phyloP scores from a whole-genome alignment of 2,329 filamentous ascomycete genomes.

The Fusarium sp. region DNA sequence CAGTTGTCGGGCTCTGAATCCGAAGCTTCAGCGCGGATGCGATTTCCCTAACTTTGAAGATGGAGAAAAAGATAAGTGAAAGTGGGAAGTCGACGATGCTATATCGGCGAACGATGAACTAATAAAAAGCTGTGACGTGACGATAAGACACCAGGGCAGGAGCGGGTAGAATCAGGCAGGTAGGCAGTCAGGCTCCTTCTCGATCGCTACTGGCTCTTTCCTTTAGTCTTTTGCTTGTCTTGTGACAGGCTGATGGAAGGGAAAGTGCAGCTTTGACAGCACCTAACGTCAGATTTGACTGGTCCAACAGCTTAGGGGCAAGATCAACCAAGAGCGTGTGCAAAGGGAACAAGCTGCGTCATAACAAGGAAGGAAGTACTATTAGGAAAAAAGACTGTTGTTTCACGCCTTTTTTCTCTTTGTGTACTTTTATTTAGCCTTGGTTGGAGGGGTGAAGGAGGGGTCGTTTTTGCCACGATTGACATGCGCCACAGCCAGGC shows the following conservation, averaged over 20 bases:
- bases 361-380: slow-evolving; percentile 41
- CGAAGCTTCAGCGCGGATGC: slow-evolving; percentile 13
- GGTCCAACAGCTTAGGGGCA: slow-evolving; percentile 9
- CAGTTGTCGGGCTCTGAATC: slow-evolving; percentile 1
- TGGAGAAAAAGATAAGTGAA: slow-evolving; percentile 9
- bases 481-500: slow-evolving; percentile 25
- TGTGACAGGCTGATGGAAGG: slow-evolving; percentile 1
- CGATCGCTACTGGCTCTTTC: slow-evolving; percentile 19
- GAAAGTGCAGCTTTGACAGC: slow-evolving; percentile 16
- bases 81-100: slow-evolving; percentile 28
- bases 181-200: slow-evolving; percentile 6
- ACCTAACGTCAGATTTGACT: slow-evolving; percentile 8
- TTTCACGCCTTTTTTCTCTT: slow-evolving; percentile 33
- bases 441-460: slow-evolving; percentile 46
- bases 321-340: slow-evolving; percentile 23
- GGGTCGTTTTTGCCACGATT: slow-evolving; percentile 43
- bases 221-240: slow-evolving; percentile 3
- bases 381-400: slow-evolving; percentile 22
- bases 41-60: slow-evolving; percentile 5
- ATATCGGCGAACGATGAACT: slow-evolving; percentile 31
- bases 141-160: slow-evolving; percentile 32
- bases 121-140: slow-evolving; percentile 36
- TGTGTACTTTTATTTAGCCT: slow-evolving; percentile 36
- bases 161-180: slow-evolving; percentile 29
- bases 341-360: slow-evolving; percentile 40